Conservation (phyloP, 495 filamentous ascomycete species). For the Chlorociboria aeruginascens region DNA sequence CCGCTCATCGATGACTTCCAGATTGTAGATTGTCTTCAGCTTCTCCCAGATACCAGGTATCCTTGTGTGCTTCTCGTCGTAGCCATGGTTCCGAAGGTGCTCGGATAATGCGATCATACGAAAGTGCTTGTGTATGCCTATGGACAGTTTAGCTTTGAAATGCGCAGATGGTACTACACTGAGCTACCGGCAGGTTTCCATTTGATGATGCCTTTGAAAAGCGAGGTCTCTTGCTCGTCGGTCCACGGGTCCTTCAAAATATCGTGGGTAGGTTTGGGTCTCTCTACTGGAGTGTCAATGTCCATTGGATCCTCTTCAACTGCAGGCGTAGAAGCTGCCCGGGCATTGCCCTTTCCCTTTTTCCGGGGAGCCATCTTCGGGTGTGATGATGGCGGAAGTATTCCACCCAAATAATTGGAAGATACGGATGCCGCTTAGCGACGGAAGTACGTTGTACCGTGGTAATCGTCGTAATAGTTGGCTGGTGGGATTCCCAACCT, state of each 20-base stretch:
- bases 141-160: not conserved
- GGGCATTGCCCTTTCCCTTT: slow-evolving; percentile 35
- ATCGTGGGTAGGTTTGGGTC: slow-evolving; percentile 26
- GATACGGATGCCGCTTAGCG: too few relatives aligned
- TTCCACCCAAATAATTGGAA: not conserved
- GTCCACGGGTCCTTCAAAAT: slow-evolving; percentile 70
- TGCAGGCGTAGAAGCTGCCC: slow-evolving; percentile 27
- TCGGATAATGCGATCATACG: slow-evolving; percentile 84
- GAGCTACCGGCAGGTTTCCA: slow-evolving; percentile 87
- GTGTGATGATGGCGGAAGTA: not conserved
- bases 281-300: slow-evolving; percentile 34
- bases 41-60: slow-evolving; percentile 90
- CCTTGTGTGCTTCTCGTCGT: slow-evolving; percentile 69
- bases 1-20: slow-evolving; percentile 79
- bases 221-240: slow-evolving; percentile 81
- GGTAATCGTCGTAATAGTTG: too few relatives aligned
- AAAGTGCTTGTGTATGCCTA: slow-evolving; percentile 97
- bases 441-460: too few relatives aligned
- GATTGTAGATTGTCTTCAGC: slow-evolving; percentile 70
- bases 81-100: slow-evolving; percentile 76
- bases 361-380: slow-evolving; percentile 63
- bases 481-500: too few relatives aligned
- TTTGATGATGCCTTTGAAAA: slow-evolving; percentile 79
- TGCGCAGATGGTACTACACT: not conserved
- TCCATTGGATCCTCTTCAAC: slow-evolving; percentile 41